These are phyloP conservation scores for Eimeria necatrix DNA, from an alignment of 169 alveolate genomes.

Conservation along the genomic window DNA sequence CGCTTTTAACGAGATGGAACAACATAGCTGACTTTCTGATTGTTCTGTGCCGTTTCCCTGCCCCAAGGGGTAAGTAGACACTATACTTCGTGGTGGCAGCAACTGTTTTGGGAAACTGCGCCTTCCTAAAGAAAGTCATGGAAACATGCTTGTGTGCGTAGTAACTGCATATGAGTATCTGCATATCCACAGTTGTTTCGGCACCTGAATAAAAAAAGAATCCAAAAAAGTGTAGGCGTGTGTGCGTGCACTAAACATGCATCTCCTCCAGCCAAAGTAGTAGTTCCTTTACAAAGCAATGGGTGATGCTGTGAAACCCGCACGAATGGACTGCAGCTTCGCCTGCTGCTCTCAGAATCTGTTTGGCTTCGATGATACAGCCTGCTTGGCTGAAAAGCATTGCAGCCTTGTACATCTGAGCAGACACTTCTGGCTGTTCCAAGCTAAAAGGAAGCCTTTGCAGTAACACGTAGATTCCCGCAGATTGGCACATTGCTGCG, in stretches of 20 bases:
- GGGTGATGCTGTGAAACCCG: slow-evolving; percentile 65
- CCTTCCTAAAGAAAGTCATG: too few relatives aligned
- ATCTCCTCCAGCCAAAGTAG: slow-evolving; percentile 38
- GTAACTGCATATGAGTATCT: too few relatives aligned
- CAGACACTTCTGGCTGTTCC: slow-evolving; percentile 45
- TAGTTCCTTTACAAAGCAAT: neutral
- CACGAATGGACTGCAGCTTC: slow-evolving; percentile 18
- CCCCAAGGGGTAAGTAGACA: too few relatives aligned
- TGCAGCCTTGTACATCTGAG: slow-evolving; percentile 59
- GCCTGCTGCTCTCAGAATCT: neutral
- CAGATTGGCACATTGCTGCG: slow-evolving; percentile 54
- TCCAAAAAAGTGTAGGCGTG: too few relatives aligned
- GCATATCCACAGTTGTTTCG: too few relatives aligned
- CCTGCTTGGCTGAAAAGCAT: slow-evolving; percentile 34
- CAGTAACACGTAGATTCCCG: slow-evolving; percentile 19
- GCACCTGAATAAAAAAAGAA: too few relatives aligned
- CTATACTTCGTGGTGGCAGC: too few relatives aligned
- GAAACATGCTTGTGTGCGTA: too few relatives aligned
- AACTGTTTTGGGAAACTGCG: too few relatives aligned
- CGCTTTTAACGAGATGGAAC: too few relatives aligned
- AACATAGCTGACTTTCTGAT: too few relatives aligned
- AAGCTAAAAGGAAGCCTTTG: slow-evolving; percentile 57
- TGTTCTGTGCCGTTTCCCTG: too few relatives aligned
- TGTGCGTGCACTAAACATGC: neutral
- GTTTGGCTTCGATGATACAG: neutral